Conservation (phyloP, 805 yeast species). For the Teunomyces funiuensis region DNA sequence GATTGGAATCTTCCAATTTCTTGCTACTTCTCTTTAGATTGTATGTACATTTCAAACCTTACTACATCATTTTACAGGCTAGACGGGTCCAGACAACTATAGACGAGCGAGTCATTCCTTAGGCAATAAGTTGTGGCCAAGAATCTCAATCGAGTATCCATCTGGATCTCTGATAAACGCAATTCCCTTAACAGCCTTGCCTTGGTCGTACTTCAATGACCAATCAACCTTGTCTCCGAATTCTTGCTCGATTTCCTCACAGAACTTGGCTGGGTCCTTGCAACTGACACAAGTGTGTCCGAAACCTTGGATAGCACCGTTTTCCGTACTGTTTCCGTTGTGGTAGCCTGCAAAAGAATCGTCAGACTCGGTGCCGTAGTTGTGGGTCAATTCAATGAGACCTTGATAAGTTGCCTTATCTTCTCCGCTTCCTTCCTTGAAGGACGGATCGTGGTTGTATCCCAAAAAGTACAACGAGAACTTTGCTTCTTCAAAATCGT, state of each 20-base stretch:
- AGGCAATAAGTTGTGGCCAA: slow-evolving; percentile 40
- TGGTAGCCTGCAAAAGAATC: slow-evolving; percentile 71
- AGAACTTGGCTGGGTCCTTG: slow-evolving; percentile 57
- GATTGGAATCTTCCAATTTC: no score
- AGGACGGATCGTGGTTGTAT: slow-evolving; percentile 50
- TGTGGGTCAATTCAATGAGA: slow-evolving; percentile 85
- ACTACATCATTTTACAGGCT: no score
- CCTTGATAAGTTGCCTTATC: slow-evolving; percentile 55
- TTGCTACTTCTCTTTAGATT: no score
- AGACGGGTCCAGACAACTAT: neutral
- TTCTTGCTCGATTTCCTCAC: slow-evolving; percentile 50
- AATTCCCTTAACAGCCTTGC: slow-evolving; percentile 50
- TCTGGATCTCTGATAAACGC: slow-evolving; percentile 89
- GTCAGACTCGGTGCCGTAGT: slow-evolving; percentile 92
- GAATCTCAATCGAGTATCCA: slow-evolving; percentile 79
- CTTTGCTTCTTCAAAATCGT: slow-evolving; percentile 63
- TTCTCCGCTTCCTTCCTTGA: slow-evolving; percentile 38
- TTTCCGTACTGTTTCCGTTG: slow-evolving; percentile 62
- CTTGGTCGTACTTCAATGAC: slow-evolving; percentile 56
- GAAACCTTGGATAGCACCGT: slow-evolving; percentile 71
- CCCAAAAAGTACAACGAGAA: slow-evolving; percentile 88
- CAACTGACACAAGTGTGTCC: slow-evolving; percentile 82
- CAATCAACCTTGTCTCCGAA: slow-evolving; percentile 49
- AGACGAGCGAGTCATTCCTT: slow-evolving; percentile 2
- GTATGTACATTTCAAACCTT: no score